Percentiles rank a stretch among this genome's conserved stretches.
These are phyloP conservation scores for Volvox carteri DNA, from an alignment of 163 green algal genomes.

Conservation along the genomic window DNA sequence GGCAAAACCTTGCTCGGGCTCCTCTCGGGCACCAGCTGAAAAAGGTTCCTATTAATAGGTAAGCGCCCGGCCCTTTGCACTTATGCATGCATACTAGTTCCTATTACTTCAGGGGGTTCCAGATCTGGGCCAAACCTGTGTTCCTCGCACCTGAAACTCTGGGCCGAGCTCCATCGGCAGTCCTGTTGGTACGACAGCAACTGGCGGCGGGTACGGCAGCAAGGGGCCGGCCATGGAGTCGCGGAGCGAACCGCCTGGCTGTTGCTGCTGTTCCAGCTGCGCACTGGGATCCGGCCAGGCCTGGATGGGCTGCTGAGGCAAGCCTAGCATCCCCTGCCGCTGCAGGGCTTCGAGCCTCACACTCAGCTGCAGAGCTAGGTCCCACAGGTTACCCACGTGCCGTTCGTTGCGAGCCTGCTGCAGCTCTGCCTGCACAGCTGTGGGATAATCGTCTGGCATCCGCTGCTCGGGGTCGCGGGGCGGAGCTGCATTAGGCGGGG, in stretches of 20 bases:
- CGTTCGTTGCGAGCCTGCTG: conserved; percentile 38
- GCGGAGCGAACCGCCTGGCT: not conserved
- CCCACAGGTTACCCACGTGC: conserved; percentile 25
- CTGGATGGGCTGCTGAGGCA: not conserved
- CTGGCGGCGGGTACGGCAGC: not conserved
- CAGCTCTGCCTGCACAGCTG: conserved; percentile 5
- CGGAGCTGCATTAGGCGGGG: not conserved
- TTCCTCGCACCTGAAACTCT: not conserved
- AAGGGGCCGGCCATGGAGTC: not conserved
- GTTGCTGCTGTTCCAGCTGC: conserved; percentile 2
- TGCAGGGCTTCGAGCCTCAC: conserved; percentile 43
- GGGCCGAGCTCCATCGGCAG: conserved; percentile 1
- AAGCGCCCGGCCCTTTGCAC: too few relatives aligned
- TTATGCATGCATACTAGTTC: too few relatives aligned
- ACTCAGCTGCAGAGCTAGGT: conserved; percentile 48
- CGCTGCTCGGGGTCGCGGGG: not conserved
- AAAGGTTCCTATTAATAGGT: too few relatives aligned
- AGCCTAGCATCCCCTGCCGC: not conserved
- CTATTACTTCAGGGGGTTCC: not conserved
- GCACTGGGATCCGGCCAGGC: not conserved
- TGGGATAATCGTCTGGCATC: not conserved
- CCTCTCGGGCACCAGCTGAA: too few relatives aligned
- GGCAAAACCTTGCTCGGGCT: too few relatives aligned
- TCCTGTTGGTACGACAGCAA: conserved; percentile 20
- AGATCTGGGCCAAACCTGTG: not conserved